phyloP scores from a whole-genome alignment of 1,284 basidiomycete genomes.

The Ceraceosorus guamensis region DNA sequence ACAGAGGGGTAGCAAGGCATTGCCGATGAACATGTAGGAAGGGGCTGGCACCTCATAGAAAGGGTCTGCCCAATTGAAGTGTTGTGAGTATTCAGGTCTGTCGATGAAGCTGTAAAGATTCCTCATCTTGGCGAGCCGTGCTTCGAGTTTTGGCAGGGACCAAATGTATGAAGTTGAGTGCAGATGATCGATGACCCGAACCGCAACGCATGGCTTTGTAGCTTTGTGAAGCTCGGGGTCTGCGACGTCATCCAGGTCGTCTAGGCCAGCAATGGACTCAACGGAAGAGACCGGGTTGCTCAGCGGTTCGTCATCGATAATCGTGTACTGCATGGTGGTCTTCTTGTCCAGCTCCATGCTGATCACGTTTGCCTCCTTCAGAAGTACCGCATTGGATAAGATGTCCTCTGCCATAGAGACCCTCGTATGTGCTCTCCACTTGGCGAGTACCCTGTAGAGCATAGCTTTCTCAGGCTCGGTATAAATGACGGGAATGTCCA shows the following conservation, averaged over 20 bases:
- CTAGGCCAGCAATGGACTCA: constrained; percentile 72
- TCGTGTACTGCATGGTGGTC: constrained; percentile 83
- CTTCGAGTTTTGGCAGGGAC: constrained; percentile 79
- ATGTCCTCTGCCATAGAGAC: constrained; percentile 76
- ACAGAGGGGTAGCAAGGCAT: constrained; percentile 71
- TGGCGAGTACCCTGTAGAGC: constrained; percentile 63
- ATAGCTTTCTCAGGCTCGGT: constrained; percentile 19
- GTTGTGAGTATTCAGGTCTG: constrained; percentile 65
- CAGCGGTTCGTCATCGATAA: constrained; percentile 72
- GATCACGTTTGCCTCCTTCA: constrained; percentile 81
- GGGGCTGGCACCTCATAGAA: constrained; percentile 66
- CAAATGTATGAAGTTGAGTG: constrained; percentile 53
- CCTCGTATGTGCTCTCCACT: constrained; percentile 61
- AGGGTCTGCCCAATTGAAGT: constrained; percentile 85
- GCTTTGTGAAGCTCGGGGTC: constrained; percentile 28
- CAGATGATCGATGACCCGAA: constrained; percentile 66
- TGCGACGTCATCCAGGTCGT: constrained; percentile 68
- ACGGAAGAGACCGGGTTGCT: constrained; percentile 73
- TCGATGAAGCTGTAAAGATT: constrained; percentile 87
- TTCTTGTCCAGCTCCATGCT: constrained; percentile 61
- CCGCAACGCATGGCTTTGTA: constrained; percentile 64
- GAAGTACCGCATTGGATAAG: constrained; percentile 71
- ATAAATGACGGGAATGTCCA: constrained; percentile 15
- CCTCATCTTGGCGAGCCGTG: constrained; percentile 85
- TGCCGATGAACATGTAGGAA: constrained; percentile 62